phyloP scores from a whole-genome alignment of 2,329 filamentous ascomycete species.

The Cercospora sp. region DNA sequence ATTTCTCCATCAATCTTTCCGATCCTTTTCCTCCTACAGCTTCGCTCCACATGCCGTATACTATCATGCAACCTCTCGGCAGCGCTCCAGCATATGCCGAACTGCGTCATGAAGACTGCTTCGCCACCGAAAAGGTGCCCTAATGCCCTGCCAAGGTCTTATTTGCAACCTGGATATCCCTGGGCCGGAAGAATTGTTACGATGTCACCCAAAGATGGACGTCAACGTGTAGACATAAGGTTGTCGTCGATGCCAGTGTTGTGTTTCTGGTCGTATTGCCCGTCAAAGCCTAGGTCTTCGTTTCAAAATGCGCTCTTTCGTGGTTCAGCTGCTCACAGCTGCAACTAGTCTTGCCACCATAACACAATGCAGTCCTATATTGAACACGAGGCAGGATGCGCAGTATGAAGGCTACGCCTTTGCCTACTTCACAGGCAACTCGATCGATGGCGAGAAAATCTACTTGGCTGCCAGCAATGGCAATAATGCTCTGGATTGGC shows the following conservation, averaged over 20 bases:
- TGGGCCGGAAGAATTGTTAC: slow-evolving; percentile 11
- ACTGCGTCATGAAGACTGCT: slow-evolving; percentile 2
- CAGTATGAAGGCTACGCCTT: slow-evolving; percentile 51
- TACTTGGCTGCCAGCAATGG: slow-evolving; percentile 55
- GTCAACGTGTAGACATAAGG: neutral
- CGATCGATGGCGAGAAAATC: slow-evolving; percentile 53
- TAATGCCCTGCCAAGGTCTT: slow-evolving; percentile 7
- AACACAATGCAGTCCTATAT: slow-evolving; percentile 3
- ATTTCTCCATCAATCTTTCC: slow-evolving; percentile 15
- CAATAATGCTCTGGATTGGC: slow-evolving; percentile 56
- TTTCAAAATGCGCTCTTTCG: slow-evolving; percentile 13
- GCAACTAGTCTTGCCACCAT: slow-evolving; percentile 10
- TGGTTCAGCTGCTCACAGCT: slow-evolving; percentile 13
- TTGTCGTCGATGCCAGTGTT: neutral
- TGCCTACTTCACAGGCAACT: slow-evolving; percentile 54
- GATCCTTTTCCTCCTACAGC: neutral
- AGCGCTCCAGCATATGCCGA: neutral
- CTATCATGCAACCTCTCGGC: neutral
- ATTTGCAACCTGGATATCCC: neutral
- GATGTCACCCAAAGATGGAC: neutral
- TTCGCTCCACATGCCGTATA: slow-evolving; percentile 8
- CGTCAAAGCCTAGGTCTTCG: neutral
- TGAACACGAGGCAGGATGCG: slow-evolving; percentile 5
- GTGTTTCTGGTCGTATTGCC: neutral
- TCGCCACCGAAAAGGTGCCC: neutral